Evolutionary conservation across 768 basidiomycete genomes (phyloP).

Genomic region (Austroboletus eburneus): DNA sequence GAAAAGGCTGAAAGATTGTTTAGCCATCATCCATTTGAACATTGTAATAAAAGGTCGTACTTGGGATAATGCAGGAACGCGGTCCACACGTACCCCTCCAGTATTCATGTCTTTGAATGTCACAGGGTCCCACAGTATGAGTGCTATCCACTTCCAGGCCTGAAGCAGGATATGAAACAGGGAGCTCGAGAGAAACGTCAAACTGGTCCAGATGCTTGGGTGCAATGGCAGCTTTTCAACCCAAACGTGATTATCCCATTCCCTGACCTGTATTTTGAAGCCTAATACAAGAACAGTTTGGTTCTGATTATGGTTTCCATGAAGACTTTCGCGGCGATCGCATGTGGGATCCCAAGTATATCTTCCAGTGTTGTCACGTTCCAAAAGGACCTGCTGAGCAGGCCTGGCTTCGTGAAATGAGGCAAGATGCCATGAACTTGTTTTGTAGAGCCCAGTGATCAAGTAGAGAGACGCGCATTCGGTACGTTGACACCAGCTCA

Average conservation of each 20-base stretch:
- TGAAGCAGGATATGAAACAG: background rate
- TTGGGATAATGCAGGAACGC: background rate
- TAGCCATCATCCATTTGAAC: too few species aligned
- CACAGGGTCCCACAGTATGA: too few species aligned
- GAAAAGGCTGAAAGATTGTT: constrained; percentile 1
- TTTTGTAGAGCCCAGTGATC: constrained; percentile 5
- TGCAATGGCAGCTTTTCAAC: background rate
- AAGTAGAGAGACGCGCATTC: constrained; percentile 8
- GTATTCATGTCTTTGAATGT: too few species aligned
- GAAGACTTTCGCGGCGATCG: background rate
- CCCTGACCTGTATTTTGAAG: constrained; percentile 6
- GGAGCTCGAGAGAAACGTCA: background rate
- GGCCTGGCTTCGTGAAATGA: background rate
- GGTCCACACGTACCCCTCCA: background rate
- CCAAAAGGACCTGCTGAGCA: background rate
- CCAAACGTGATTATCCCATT: background rate
- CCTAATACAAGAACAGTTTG: constrained; percentile 11
- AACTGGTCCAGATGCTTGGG: background rate
- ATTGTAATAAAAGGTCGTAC: background rate
- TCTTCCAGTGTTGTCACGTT: background rate
- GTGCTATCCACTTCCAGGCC: too few species aligned
- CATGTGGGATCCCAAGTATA: background rate
- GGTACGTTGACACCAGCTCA: too few species aligned
- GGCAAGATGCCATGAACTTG: background rate
- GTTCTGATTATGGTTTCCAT: background rate